Conservation (phyloP, 2,329 filamentous ascomycete species). For the Penicillium janthinellum region DNA sequence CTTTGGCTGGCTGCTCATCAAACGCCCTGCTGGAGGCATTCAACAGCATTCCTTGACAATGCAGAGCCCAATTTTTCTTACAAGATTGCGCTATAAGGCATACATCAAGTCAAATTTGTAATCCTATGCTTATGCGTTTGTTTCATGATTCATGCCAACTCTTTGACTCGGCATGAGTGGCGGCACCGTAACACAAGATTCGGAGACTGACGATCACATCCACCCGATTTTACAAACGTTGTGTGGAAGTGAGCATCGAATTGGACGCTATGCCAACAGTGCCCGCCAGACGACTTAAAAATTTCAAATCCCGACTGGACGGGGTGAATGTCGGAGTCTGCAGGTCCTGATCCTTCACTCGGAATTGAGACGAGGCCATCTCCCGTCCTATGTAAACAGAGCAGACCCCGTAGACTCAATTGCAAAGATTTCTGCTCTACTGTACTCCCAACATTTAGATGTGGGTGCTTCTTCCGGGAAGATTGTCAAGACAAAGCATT, state of each 20-base stretch:
- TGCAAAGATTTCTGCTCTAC: background rate
- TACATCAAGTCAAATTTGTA: background rate
- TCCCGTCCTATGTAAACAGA: background rate
- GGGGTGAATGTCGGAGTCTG: constrained; percentile 1
- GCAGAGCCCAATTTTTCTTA: background rate
- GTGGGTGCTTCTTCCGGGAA: background rate
- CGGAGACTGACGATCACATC: background rate
- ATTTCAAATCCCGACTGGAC: background rate
- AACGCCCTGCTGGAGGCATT: background rate
- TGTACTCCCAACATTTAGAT: background rate
- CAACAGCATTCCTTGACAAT: constrained; percentile 10
- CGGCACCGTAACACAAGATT: constrained; percentile 10
- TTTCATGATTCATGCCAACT: background rate
- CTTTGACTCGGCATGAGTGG: background rate
- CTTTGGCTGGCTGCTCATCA: constrained; percentile 12
- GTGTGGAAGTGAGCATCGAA: background rate
- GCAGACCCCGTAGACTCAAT: background rate
- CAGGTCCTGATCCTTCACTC: constrained; percentile 2
- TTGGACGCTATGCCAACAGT: background rate
- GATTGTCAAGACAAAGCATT: background rate
- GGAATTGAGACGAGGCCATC: background rate
- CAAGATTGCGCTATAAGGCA: background rate
- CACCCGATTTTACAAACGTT: background rate
- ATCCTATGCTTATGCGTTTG: background rate
- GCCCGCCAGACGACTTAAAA: background rate